phyloP scores from a whole-genome alignment of 2,329 filamentous ascomycete genomes.

The Bipolaris bicolor region DNA sequence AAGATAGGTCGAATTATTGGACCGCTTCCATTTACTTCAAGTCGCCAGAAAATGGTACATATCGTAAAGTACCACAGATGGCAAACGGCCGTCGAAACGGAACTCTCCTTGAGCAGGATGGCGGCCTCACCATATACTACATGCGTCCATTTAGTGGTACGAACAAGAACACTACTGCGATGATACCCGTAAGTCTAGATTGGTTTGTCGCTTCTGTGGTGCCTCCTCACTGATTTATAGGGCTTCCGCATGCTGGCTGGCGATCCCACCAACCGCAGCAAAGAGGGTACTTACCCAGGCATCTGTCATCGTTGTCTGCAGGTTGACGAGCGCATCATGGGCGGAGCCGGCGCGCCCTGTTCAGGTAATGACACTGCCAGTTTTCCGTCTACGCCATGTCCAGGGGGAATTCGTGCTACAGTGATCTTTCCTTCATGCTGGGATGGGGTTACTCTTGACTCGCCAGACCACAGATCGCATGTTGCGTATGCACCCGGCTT shows the following conservation, averaged over 20 bases:
- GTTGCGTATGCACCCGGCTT: slow-evolving; percentile 45
- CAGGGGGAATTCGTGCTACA: slow-evolving; percentile 53
- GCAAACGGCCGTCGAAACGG: slow-evolving; percentile 25
- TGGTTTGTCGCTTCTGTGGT: slow-evolving; percentile 15
- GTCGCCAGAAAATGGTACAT: slow-evolving; percentile 37
- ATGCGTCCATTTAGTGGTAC: slow-evolving; percentile 41
- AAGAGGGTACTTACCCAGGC: slow-evolving; percentile 37
- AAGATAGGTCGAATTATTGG: slow-evolving; percentile 35
- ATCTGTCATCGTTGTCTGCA: slow-evolving; percentile 43
- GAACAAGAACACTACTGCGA: slow-evolving; percentile 32
- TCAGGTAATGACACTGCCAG: slow-evolving; percentile 47
- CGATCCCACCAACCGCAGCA: slow-evolving; percentile 43
- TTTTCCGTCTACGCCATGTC: slow-evolving; percentile 48
- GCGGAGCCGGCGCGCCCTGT: slow-evolving; percentile 44
- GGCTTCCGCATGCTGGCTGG: slow-evolving; percentile 58
- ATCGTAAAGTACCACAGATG: slow-evolving; percentile 38
- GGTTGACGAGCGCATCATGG: slow-evolving; percentile 37
- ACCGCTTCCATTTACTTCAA: slow-evolving; percentile 40
- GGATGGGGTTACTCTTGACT: slow-evolving; percentile 59
- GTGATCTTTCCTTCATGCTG: slow-evolving; percentile 59
- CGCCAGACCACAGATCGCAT: slow-evolving; percentile 62
- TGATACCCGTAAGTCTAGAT: slow-evolving; percentile 30
- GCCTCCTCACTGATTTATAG: not conserved
- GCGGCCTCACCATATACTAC: slow-evolving; percentile 42
- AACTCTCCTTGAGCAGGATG: slow-evolving; percentile 25